Evolutionary conservation across 257 asterid species (phyloP).

Genomic region (Scutellaria galericulata): DNA sequence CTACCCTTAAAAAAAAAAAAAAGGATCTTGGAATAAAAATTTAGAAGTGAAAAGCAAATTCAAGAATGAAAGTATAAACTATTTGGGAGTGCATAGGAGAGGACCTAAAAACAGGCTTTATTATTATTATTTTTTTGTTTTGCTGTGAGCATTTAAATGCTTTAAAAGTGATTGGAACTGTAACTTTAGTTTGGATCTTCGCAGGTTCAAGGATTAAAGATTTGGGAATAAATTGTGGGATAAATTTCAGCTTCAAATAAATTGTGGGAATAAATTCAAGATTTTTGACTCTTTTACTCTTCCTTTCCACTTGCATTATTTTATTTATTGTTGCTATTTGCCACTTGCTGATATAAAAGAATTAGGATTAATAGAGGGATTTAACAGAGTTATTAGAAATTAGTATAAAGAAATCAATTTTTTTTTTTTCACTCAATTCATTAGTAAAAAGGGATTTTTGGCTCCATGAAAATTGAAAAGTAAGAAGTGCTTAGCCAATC

Average conservation of each 20-base stretch:
- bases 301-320: not conserved
- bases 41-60: not conserved
- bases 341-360: not conserved
- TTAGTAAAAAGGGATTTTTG: no score
- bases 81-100: not conserved
- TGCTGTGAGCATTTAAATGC: no score
- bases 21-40: not conserved
- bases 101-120: not conserved
- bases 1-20: conserved; percentile 13
- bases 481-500: no score
- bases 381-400: no score
- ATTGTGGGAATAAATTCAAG: not conserved
- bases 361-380: not conserved
- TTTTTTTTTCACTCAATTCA: no score
- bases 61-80: not conserved
- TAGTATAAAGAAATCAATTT: no score
- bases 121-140: no score
- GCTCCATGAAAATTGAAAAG: no score
- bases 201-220: not conserved
- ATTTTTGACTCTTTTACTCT: not conserved
- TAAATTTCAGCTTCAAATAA: not conserved
- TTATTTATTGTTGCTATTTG: no score
- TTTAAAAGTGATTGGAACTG: not conserved
- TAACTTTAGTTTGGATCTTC: conserved; percentile 10
- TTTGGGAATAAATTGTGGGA: conserved; percentile 1